Percentiles rank a stretch among this genome's conserved stretches.
Conservation (phyloP, 1,284 basidiomycete species). For the Xerocomus nothofagi region DNA sequence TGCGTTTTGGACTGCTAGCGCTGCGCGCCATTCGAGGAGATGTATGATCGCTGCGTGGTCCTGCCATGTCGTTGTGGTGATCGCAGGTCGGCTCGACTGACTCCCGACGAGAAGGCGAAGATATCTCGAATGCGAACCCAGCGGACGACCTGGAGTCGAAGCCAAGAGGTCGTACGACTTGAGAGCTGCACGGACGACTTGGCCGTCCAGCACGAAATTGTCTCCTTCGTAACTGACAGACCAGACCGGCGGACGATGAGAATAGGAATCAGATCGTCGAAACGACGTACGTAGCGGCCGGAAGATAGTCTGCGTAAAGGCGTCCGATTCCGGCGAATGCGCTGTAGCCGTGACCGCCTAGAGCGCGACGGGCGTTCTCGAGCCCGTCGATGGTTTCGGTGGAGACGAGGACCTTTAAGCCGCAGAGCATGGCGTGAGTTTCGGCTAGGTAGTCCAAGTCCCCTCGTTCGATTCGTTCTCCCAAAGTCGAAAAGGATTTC, state of each 20-base stretch:
- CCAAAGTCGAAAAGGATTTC: slow-evolving; percentile 50
- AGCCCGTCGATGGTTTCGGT: slow-evolving; percentile 57
- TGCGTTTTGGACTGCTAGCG: slow-evolving; percentile 53
- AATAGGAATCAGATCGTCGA: background rate
- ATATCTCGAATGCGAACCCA: slow-evolving; percentile 54
- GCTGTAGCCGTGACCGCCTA: slow-evolving; percentile 81
- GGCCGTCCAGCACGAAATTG: slow-evolving; percentile 72
- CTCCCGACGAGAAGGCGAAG: slow-evolving; percentile 46
- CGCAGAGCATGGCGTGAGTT: slow-evolving; percentile 70
- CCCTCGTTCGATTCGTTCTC: slow-evolving; percentile 50
- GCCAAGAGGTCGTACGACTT: slow-evolving; percentile 50
- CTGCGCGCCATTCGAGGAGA: slow-evolving; percentile 64
- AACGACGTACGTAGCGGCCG: slow-evolving; percentile 56
- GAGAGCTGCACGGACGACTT: slow-evolving; percentile 69
- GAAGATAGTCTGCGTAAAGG: slow-evolving; percentile 65
- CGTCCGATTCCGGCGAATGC: slow-evolving; percentile 66
- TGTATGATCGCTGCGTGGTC: slow-evolving; percentile 36
- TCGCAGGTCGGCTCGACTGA: slow-evolving; percentile 16
- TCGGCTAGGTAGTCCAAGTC: slow-evolving; percentile 65
- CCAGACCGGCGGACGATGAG: slow-evolving; percentile 36
- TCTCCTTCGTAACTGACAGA: slow-evolving; percentile 67
- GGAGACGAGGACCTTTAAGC: slow-evolving; percentile 66
- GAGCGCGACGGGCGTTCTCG: slow-evolving; percentile 66
- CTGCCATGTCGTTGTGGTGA: slow-evolving; percentile 12
- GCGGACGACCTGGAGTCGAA: slow-evolving; percentile 18